Percentiles rank a stretch among this genome's conserved stretches.
These are phyloP conservation scores for Aureobasidium namibiae DNA, from an alignment of 2,329 filamentous ascomycete genomes.

Conservation along the genomic window DNA sequence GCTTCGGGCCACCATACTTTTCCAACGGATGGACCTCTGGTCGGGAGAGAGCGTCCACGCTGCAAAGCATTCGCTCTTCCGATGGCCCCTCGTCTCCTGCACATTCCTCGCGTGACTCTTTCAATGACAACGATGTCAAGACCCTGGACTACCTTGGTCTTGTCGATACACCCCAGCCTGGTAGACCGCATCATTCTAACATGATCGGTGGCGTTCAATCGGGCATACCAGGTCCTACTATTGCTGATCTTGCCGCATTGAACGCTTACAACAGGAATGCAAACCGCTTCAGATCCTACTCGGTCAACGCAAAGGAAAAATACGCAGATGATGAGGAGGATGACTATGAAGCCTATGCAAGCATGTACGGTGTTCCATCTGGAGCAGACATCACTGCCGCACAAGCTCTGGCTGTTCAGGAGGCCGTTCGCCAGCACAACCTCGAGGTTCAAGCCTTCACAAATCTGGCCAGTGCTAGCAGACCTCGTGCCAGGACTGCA, in stretches of 20 bases:
- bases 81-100: conserved; percentile 84
- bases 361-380: conserved; percentile 51
- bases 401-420: conserved; percentile 51
- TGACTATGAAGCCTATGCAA: conserved; percentile 49
- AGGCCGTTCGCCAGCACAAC: conserved; percentile 82
- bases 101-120: conserved; percentile 76
- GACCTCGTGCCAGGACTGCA: conserved; percentile 83
- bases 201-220: conserved; percentile 4
- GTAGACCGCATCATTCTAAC: conserved; percentile 2
- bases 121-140: conserved; percentile 78
- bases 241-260: conserved; percentile 67
- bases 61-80: conserved; percentile 80
- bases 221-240: conserved; percentile 35
- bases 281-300: conserved; percentile 92
- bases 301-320: conserved; percentile 96
- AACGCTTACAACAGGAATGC: conserved; percentile 68
- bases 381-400: conserved; percentile 50
- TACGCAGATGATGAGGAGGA: conserved; percentile 85
- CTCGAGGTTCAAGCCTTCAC: conserved; percentile 88
- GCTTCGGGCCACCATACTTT: conserved; percentile 87
- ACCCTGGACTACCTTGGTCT: conserved; percentile 94
- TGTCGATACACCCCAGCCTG: conserved; percentile 82
- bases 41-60: conserved; percentile 76
- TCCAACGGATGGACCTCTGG: conserved; percentile 73
- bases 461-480: conserved; percentile 69